Evolutionary conservation across 2,329 filamentous ascomycete species (phyloP).

Genomic region (Clarireedia paspali): DNA sequence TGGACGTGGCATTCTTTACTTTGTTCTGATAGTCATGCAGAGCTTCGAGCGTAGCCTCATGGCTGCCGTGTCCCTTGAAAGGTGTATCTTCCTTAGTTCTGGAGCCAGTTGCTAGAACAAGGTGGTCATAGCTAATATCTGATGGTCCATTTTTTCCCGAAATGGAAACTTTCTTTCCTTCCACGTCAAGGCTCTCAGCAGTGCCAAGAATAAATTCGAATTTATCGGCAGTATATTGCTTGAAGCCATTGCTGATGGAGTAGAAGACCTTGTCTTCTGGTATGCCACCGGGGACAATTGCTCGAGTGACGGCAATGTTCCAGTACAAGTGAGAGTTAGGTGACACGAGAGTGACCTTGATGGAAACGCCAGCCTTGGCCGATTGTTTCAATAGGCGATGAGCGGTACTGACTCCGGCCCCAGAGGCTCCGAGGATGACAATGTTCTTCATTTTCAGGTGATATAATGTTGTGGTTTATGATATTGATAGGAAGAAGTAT

Average conservation of each 20-base stretch:
- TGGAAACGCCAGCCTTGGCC: slow-evolving; percentile 23
- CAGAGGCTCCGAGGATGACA: slow-evolving; percentile 29
- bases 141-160: slow-evolving; percentile 27
- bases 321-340: slow-evolving; percentile 44
- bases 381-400: slow-evolving; percentile 28
- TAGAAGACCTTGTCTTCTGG: slow-evolving; percentile 34
- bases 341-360: slow-evolving; percentile 46
- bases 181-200: slow-evolving; percentile 37
- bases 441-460: slow-evolving; percentile 14
- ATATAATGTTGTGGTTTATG: too few relatives aligned
- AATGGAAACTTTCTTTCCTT: slow-evolving; percentile 36
- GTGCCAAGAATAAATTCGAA: slow-evolving; percentile 46
- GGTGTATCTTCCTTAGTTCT: slow-evolving; percentile 37
- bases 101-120: slow-evolving; percentile 47
- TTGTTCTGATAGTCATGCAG: slow-evolving; percentile 17
- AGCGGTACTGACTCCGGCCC: slow-evolving; percentile 24
- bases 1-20: slow-evolving; percentile 20
- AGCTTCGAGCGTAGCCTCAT: slow-evolving; percentile 24
- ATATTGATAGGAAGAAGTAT: too few relatives aligned
- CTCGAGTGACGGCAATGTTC: slow-evolving; percentile 39
- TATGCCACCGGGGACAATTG: slow-evolving; percentile 35
- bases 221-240: slow-evolving; percentile 37
- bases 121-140: slow-evolving; percentile 38
- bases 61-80: slow-evolving; percentile 39
- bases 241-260: slow-evolving; percentile 36